Evolutionary conservation across 2,329 filamentous ascomycete genomes (phyloP).

Genomic region (Fusarium piperis): DNA sequence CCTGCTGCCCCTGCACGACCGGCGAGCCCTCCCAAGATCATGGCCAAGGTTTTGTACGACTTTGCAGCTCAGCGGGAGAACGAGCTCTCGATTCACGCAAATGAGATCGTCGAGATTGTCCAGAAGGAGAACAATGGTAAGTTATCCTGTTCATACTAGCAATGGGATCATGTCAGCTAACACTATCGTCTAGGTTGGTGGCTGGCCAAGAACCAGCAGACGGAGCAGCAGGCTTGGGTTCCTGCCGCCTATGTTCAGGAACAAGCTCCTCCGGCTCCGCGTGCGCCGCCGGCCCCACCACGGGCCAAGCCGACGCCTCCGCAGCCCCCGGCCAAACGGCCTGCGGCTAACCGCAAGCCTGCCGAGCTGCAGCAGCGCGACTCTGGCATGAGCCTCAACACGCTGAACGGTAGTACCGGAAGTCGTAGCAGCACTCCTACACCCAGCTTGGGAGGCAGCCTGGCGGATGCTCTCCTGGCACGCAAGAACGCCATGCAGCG

Average conservation of each 20-base stretch:
- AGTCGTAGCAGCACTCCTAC: constrained; percentile 78
- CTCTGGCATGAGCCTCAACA: constrained; percentile 70
- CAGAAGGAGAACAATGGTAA: constrained; percentile 95
- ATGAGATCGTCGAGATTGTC: constrained; percentile 87
- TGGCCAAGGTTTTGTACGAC: constrained; percentile 91
- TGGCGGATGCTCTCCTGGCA: constrained; percentile 82
- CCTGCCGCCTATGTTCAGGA: constrained; percentile 96
- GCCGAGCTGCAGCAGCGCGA: constrained; percentile 77
- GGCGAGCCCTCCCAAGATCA: constrained; percentile 69
- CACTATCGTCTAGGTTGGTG: constrained; percentile 79
- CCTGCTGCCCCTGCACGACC: constrained; percentile 64
- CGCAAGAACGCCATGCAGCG: constrained; percentile 81
- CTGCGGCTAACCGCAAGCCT: constrained; percentile 76
- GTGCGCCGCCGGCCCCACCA: constrained; percentile 73
- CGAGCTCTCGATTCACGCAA: constrained; percentile 82
- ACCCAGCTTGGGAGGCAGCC: constrained; percentile 75
- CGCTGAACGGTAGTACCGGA: constrained; percentile 63
- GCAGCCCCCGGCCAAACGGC: constrained; percentile 82
- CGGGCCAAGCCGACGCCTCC: constrained; percentile 76
- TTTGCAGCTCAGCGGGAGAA: constrained; percentile 87
- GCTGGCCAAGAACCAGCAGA: constrained; percentile 76
- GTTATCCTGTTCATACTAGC: constrained; percentile 39
- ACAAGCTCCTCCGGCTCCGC: constrained; percentile 70
- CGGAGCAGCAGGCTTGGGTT: constrained; percentile 83
- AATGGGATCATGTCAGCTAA: constrained; percentile 44